Conservation (phyloP, 352 stramenopile species). For the Phytophthora litchii region DNA sequence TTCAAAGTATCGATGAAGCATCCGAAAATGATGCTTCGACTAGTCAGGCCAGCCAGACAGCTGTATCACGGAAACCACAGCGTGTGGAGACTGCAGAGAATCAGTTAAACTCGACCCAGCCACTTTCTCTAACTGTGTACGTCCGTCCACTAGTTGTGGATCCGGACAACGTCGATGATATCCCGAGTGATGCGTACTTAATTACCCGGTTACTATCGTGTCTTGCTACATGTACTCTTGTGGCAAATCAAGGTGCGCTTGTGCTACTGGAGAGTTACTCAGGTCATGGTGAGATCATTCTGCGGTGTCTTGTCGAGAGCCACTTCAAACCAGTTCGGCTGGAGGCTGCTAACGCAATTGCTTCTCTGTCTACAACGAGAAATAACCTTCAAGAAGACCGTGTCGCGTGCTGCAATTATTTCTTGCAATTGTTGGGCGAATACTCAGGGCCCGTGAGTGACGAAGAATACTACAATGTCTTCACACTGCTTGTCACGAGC, state of each 20-base stretch:
- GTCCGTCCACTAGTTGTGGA: constrained; percentile 45
- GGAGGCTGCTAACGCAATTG: constrained; percentile 52
- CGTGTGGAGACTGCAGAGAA: constrained; percentile 5
- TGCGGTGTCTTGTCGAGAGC: constrained; percentile 53
- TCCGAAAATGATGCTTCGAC: constrained; percentile 7
- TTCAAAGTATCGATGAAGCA: constrained; percentile 35
- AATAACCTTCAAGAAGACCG: constrained; percentile 55
- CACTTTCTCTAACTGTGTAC: constrained; percentile 42
- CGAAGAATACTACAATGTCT: constrained; percentile 73
- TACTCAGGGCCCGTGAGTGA: constrained; percentile 47
- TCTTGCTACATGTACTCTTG: constrained; percentile 47
- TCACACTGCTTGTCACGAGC: constrained; percentile 59
- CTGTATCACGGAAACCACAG: constrained; percentile 2
- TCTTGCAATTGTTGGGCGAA: constrained; percentile 53
- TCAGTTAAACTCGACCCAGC: constrained; percentile 15
- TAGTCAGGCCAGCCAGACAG: not conserved
- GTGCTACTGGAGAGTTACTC: constrained; percentile 45
- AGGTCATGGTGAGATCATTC: constrained; percentile 44
- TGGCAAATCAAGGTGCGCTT: constrained; percentile 35
- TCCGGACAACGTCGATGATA: constrained; percentile 49
- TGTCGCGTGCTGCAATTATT: constrained; percentile 50
- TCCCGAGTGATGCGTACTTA: constrained; percentile 59
- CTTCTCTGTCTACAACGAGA: constrained; percentile 47
- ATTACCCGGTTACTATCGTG: constrained; percentile 63
- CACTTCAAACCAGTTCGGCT: constrained; percentile 54